Percentiles rank a stretch among this genome's conserved stretches.
Evolutionary conservation across 78 protist species (phyloP).

Genomic region (Pigoraptor vietnamica): DNA sequence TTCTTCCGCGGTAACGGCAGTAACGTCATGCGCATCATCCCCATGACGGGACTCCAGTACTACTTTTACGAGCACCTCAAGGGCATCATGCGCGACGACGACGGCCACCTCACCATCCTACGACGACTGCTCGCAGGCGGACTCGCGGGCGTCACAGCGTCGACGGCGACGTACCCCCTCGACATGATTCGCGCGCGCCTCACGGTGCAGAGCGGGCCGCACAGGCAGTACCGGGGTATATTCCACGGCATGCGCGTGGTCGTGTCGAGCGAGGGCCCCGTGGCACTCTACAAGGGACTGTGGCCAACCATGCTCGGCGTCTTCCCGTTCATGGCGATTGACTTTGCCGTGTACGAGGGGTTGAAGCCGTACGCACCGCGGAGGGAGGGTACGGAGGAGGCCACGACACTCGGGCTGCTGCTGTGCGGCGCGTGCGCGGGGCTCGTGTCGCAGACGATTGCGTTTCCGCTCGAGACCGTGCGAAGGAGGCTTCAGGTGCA

Average conservation of each 20-base stretch:
- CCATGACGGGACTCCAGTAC: not conserved
- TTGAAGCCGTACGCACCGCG: slow-evolving; percentile 29
- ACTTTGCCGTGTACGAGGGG: slow-evolving; percentile 72
- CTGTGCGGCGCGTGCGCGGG: slow-evolving; percentile 10
- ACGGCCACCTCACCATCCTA: not conserved
- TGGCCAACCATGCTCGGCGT: slow-evolving; percentile 68
- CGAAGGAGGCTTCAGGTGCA: slow-evolving; percentile 64
- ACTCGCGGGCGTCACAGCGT: slow-evolving; percentile 45
- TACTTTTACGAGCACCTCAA: not conserved
- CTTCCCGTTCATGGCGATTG: slow-evolving; percentile 74
- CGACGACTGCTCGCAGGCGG: slow-evolving; percentile 1
- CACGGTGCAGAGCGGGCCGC: slow-evolving; percentile 35
- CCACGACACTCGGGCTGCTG: not conserved
- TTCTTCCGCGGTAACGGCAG: slow-evolving; percentile 63
- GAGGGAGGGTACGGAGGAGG: not conserved
- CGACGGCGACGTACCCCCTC: slow-evolving; percentile 53
- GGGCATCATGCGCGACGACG: not conserved
- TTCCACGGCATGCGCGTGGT: slow-evolving; percentile 32
- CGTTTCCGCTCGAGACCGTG: slow-evolving; percentile 66
- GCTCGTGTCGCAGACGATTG: slow-evolving; percentile 29
- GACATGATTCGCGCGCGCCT: slow-evolving; percentile 62
- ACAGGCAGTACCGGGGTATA: slow-evolving; percentile 47
- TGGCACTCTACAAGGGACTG: slow-evolving; percentile 61
- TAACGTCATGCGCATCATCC: slow-evolving; percentile 30
- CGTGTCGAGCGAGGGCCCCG: slow-evolving; percentile 34